Percentiles rank a stretch among this genome's conserved stretches.
phyloP scores from a whole-genome alignment of 495 filamentous ascomycete species.

The Xylaria castorea region DNA sequence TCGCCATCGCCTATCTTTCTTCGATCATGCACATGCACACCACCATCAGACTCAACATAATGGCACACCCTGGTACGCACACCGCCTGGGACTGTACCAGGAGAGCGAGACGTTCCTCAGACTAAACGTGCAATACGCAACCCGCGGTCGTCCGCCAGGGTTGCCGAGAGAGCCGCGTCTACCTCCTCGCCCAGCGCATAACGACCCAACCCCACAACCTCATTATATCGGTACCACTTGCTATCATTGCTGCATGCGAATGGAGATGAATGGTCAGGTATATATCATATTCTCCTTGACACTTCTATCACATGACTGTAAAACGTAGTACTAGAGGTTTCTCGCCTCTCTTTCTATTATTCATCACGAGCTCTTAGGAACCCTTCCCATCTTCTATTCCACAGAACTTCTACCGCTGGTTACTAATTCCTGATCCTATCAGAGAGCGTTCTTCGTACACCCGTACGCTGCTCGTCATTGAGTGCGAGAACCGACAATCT shows the following conservation, averaged over 20 bases:
- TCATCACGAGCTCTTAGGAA: neutral
- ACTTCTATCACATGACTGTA: neutral
- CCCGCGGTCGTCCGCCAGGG: no score
- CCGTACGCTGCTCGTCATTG: neutral
- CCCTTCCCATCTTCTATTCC: neutral
- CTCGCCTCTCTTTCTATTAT: neutral
- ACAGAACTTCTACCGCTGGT: neutral
- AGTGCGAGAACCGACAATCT: neutral
- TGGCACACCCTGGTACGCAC: no score
- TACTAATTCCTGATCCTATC: neutral
- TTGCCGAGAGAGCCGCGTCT: neutral
- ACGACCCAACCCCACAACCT: no score
- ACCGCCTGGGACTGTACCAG: no score
- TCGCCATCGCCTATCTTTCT: no score
- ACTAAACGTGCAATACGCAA: no score
- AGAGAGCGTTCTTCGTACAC: neutral
- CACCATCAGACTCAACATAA: no score
- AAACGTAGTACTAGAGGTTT: neutral
- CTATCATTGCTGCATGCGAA: neutral
- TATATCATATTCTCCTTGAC: neutral
- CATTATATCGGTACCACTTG: neutral
- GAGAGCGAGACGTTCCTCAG: no score
- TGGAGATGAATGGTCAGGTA: neutral
- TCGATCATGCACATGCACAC: no score
- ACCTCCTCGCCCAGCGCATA: neutral